A percentile compares a stretch with the other conserved stretches of the same genome.
Conservation (phyloP, 306 rosid genomes). For the Alnus rubra region DNA sequence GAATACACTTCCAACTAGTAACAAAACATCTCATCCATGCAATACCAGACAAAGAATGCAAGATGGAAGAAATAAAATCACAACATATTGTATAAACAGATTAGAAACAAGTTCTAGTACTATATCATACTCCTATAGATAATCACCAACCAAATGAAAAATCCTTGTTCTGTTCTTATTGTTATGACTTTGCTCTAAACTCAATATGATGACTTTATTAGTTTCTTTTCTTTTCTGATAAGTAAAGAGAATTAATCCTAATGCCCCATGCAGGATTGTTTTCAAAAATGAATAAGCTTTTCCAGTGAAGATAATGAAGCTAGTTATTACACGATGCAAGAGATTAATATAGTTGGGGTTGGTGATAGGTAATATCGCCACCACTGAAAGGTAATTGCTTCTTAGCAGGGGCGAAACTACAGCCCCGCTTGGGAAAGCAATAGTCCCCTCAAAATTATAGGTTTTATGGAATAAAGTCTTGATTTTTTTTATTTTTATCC, state of each 20-base stretch:
- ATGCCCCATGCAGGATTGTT: neutral
- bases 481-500: no score
- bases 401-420: neutral
- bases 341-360: neutral
- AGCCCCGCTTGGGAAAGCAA: no score
- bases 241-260: neutral
- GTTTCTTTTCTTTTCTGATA: neutral
- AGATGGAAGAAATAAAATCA: neutral
- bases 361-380: neutral
- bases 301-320: no score
- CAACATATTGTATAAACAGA: neutral
- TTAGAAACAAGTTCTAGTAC: neutral
- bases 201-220: neutral
- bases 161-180: neutral
- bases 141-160: neutral
- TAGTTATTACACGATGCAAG: slow-evolving; percentile 5
- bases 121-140: neutral
- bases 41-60: slow-evolving; percentile 7
- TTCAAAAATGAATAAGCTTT: no score
- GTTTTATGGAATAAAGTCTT: no score
- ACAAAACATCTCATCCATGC: neutral
- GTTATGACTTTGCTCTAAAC: neutral
- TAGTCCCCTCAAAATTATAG: no score
- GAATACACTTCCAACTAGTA: neutral
- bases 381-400: neutral